Evolutionary conservation across 2,329 filamentous ascomycete species (phyloP).

Genomic region (Shiraia sp.): DNA sequence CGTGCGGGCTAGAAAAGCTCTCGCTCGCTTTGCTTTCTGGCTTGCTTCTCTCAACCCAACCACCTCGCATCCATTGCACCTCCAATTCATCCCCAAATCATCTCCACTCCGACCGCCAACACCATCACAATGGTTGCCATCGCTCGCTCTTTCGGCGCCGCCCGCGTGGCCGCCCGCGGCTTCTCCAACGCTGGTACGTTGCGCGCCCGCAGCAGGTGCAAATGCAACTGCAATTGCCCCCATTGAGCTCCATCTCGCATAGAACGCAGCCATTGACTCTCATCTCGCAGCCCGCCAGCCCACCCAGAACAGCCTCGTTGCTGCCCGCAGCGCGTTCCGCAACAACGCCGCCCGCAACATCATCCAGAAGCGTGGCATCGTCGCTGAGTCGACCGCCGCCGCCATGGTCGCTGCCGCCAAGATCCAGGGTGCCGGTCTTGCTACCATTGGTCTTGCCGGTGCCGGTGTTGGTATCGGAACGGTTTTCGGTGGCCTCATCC

Average conservation of each 20-base stretch:
- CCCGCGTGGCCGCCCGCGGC: conserved; percentile 46
- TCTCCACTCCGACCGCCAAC: conserved; percentile 43
- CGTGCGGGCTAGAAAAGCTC: too few species aligned
- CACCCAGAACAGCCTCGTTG: conserved; percentile 45
- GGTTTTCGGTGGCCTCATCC: conserved; percentile 87
- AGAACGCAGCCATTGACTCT: conserved; percentile 40
- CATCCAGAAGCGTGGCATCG: conserved; percentile 48
- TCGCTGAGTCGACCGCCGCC: conserved; percentile 48
- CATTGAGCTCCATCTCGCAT: conserved; percentile 33
- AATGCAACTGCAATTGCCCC: conserved; percentile 30
- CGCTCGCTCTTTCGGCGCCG: conserved; percentile 45
- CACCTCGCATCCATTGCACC: conserved; percentile 39
- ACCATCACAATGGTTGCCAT: conserved; percentile 47
- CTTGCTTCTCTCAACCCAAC: too few species aligned
- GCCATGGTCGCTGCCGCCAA: conserved; percentile 49
- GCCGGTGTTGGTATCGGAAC: conserved; percentile 95
- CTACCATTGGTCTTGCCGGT: conserved; percentile 90
- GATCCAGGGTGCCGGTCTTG: conserved; percentile 54
- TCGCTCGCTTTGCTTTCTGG: too few species aligned
- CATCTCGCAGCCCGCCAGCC: conserved; percentile 36
- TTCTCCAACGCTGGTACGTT: conserved; percentile 45
- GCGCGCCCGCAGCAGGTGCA: conserved; percentile 43
- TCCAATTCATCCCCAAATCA: conserved; percentile 45
- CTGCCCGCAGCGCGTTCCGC: conserved; percentile 47
- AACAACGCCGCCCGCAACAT: conserved; percentile 46